These are phyloP conservation scores for Epichloe scottii DNA, from an alignment of 2,329 filamentous ascomycete genomes.

Conservation along the genomic window DNA sequence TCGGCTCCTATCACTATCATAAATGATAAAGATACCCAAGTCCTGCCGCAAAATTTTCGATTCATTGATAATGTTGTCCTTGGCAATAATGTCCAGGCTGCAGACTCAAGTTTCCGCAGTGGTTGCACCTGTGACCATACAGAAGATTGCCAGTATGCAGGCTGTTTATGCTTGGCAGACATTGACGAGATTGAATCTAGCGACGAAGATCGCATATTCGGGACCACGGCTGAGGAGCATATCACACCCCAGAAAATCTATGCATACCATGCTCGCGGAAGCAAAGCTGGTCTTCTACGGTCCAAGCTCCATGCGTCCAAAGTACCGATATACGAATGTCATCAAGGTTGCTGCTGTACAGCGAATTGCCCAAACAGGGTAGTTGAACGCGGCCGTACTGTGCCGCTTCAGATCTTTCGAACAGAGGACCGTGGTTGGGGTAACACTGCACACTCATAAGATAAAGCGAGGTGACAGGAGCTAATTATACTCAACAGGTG, in stretches of 20 bases:
- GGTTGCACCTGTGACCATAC: slow-evolving; percentile 56
- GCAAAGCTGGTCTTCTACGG: slow-evolving; percentile 38
- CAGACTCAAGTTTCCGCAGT: slow-evolving; percentile 48
- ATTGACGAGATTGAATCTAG: slow-evolving; percentile 24
- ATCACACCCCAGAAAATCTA: slow-evolving; percentile 30
- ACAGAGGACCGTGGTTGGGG: slow-evolving; percentile 66
- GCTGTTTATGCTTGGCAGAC: slow-evolving; percentile 58
- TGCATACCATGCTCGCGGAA: slow-evolving; percentile 49
- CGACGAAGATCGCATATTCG: slow-evolving; percentile 12
- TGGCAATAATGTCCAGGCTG: slow-evolving; percentile 44
- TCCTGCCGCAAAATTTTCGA: slow-evolving; percentile 49
- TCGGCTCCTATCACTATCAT: slow-evolving; percentile 46
- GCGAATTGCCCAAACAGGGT: slow-evolving; percentile 58
- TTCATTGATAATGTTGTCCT: slow-evolving; percentile 56
- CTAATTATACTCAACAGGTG: slow-evolving; percentile 28
- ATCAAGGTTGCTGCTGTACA: slow-evolving; percentile 55
- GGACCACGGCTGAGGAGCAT: slow-evolving; percentile 10
- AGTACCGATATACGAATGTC: slow-evolving; percentile 68
- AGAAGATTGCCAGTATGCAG: slow-evolving; percentile 52
- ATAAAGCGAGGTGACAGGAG: background rate
- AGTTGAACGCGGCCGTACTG: slow-evolving; percentile 58
- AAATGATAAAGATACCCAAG: slow-evolving; percentile 46
- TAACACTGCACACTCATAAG: slow-evolving; percentile 21
- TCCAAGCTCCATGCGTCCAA: slow-evolving; percentile 39
- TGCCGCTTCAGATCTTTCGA: slow-evolving; percentile 66